Conservation (phyloP, 257 asterid species). For the Parsonsia alboflavescens region DNA sequence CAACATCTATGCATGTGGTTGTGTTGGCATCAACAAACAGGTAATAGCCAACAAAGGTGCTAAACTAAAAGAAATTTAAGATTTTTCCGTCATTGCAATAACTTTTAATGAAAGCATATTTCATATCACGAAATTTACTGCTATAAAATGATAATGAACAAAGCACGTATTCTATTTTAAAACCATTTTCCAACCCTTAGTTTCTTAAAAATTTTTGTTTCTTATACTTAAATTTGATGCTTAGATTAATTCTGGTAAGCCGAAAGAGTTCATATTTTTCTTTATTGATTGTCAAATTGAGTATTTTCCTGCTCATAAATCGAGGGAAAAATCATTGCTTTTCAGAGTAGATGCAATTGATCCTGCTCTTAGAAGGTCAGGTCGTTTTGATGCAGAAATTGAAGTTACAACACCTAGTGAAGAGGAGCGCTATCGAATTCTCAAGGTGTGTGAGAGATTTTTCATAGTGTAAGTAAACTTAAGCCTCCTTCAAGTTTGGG, state of each 20-base stretch:
- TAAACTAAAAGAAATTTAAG: not conserved
- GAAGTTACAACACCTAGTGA: conserved; percentile 90
- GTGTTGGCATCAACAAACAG: conserved; percentile 97
- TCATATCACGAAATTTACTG: not conserved
- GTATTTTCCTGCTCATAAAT: not conserved
- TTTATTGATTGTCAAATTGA: not conserved
- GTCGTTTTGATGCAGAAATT: conserved; percentile 94
- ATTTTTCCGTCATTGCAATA: too few species aligned
- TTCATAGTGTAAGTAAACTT: not conserved
- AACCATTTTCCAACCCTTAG: not conserved
- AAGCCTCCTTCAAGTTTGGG: not conserved
- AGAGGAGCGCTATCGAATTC: conserved; percentile 72
- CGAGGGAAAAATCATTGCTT: conserved; percentile 3
- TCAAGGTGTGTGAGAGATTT: conserved; percentile 37
- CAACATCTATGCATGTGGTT: conserved; percentile 53
- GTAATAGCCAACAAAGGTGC: conserved; percentile 26
- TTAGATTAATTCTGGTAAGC: not conserved
- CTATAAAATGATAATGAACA: not conserved
- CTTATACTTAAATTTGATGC: not conserved
- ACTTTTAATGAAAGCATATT: not conserved
- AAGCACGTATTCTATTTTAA: not conserved
- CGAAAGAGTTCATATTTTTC: not conserved
- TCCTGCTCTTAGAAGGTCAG: conserved; percentile 90
- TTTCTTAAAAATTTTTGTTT: not conserved
- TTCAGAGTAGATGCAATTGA: conserved; percentile 79